Conservation (phyloP, 1,284 basidiomycete species). For the Neotropicomus parvogracilis region DNA sequence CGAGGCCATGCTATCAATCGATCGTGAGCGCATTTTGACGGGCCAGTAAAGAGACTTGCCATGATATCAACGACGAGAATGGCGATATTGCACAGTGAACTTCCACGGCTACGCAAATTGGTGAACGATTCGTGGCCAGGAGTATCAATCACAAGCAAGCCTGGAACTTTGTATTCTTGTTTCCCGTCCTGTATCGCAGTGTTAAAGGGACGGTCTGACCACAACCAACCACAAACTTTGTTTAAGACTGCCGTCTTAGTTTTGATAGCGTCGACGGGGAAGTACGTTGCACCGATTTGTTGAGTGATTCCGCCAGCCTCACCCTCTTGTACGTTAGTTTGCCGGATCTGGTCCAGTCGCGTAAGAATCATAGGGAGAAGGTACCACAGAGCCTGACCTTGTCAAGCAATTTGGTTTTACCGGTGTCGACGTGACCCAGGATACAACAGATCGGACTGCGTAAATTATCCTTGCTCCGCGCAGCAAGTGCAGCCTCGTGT, state of each 20-base stretch:
- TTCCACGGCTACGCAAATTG: slow-evolving; percentile 93
- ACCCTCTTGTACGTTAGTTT: slow-evolving; percentile 99
- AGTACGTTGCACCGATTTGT: slow-evolving; percentile 99
- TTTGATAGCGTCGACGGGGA: slow-evolving; percentile 95
- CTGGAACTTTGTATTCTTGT: slow-evolving; percentile 96
- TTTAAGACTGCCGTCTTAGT: slow-evolving; percentile 92
- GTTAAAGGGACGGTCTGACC: slow-evolving; percentile 4
- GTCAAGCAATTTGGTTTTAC: slow-evolving; percentile 97
- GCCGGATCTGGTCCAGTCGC: slow-evolving; percentile 72
- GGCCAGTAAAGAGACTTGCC: slow-evolving; percentile 42
- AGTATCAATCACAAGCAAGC: slow-evolving; percentile 96
- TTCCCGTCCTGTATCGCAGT: slow-evolving; percentile 54
- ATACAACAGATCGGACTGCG: slow-evolving; percentile 99
- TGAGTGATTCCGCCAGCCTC: slow-evolving; percentile 99
- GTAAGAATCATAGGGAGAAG: slow-evolving; percentile 11
- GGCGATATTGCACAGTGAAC: slow-evolving; percentile 98
- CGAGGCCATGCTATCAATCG: slow-evolving; percentile 81
- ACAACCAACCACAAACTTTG: slow-evolving; percentile 46
- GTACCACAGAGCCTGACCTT: slow-evolving; percentile 56
- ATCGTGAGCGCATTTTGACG: slow-evolving; percentile 15
- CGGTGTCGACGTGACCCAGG: slow-evolving; percentile 98
- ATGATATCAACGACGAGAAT: slow-evolving; percentile 99
- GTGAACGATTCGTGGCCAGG: slow-evolving; percentile 99
- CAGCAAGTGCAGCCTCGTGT: slow-evolving; percentile 84
- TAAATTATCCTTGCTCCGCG: slow-evolving; percentile 85